phyloP scores from a whole-genome alignment of 2,329 filamentous ascomycete genomes.

The Aciculosporium take region DNA sequence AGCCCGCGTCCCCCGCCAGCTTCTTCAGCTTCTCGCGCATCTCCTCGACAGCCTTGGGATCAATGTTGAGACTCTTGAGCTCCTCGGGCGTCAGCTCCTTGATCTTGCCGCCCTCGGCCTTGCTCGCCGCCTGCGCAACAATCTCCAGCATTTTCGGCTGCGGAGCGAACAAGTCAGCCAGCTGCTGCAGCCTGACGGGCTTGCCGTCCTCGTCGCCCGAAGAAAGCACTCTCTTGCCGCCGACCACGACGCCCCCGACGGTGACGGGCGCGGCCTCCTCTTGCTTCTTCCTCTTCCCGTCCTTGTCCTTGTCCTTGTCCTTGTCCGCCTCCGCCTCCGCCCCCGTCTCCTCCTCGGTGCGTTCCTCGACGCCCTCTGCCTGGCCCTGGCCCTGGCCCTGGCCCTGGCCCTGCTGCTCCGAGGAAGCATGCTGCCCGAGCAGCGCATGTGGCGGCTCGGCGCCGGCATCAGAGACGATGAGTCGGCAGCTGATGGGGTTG shows the following conservation, averaged over 20 bases:
- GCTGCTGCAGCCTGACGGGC: slow-evolving; percentile 26
- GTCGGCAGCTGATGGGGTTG: slow-evolving; percentile 62
- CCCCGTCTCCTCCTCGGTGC: slow-evolving; percentile 7
- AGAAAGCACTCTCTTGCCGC: slow-evolving; percentile 34
- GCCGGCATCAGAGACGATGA: slow-evolving; percentile 51
- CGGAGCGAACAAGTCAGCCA: slow-evolving; percentile 15
- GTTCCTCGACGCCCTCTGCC: slow-evolving; percentile 9
- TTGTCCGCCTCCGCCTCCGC: slow-evolving; percentile 1
- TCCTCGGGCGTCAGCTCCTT: slow-evolving; percentile 50
- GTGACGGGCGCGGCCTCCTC: slow-evolving; percentile 20
- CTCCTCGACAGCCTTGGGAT: slow-evolving; percentile 52
- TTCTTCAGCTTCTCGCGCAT: slow-evolving; percentile 55
- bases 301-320: no score
- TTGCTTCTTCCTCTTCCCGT: slow-evolving; percentile 17
- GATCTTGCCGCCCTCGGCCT: slow-evolving; percentile 47
- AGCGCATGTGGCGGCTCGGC: slow-evolving; percentile 25
- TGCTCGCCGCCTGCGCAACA: slow-evolving; percentile 29
- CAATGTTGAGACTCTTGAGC: slow-evolving; percentile 52
- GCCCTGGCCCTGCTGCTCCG: slow-evolving; percentile 19
- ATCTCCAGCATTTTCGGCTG: slow-evolving; percentile 19
- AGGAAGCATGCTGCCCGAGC: slow-evolving; percentile 19
- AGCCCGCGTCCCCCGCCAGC: slow-evolving; percentile 55
- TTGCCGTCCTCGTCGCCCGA: slow-evolving; percentile 32
- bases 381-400: no score
- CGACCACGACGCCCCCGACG: slow-evolving; percentile 40